phyloP scores from a whole-genome alignment of 306 rosid species.

The Rosa lucieae region DNA sequence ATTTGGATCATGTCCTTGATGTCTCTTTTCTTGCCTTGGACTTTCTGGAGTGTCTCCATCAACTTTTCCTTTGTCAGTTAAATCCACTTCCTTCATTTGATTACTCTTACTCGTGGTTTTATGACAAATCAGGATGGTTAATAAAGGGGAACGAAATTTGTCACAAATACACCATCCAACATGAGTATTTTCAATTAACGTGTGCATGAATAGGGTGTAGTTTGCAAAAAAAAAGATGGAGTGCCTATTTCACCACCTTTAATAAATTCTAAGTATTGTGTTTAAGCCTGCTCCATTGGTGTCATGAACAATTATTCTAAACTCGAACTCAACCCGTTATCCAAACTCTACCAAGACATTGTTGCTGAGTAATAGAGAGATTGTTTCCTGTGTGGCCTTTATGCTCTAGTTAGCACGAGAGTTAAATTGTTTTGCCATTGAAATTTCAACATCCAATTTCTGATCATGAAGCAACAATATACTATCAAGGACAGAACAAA shows the following conservation, averaged over 20 bases:
- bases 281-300: background rate
- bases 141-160: too few species aligned
- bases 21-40: conserved; percentile 47
- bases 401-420: background rate
- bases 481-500: background rate
- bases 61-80: conserved; percentile 3
- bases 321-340: background rate
- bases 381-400: background rate
- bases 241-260: background rate
- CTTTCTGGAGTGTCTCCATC: conserved; percentile 62
- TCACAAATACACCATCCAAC: too few species aligned
- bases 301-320: background rate
- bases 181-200: too few species aligned
- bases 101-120: too few species aligned
- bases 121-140: too few species aligned
- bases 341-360: background rate
- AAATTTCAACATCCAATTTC: background rate
- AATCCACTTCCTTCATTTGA: too few species aligned
- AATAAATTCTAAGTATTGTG: background rate
- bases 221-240: background rate
- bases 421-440: background rate
- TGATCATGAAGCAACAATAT: background rate
- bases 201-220: background rate
- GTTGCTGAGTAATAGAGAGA: background rate
- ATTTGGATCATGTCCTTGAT: conserved; percentile 40